Evolutionary conservation across 768 basidiomycete genomes (phyloP).

Genomic region (Phylloporus sp.): DNA sequence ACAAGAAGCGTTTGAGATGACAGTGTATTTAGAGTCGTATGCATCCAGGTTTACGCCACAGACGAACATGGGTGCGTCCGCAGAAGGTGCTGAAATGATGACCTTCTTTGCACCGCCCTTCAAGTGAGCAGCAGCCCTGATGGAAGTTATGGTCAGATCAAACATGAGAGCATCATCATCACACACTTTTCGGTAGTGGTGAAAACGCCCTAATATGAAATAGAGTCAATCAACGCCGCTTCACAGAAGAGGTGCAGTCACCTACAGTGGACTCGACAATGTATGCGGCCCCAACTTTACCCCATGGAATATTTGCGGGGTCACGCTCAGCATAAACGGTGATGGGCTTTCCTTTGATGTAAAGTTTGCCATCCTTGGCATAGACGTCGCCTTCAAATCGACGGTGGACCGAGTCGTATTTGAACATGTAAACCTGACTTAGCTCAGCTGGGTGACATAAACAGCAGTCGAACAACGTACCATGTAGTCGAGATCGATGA

Average conservation of each 20-base stretch:
- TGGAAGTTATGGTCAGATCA: slow-evolving; percentile 3
- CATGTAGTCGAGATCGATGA: slow-evolving; percentile 98
- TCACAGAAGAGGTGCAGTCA: slow-evolving; percentile 1
- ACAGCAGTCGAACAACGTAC: slow-evolving; percentile 35
- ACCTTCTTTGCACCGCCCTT: slow-evolving; percentile 99
- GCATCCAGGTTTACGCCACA: slow-evolving; percentile 91
- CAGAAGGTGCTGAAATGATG: slow-evolving; percentile 98
- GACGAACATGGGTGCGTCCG: slow-evolving; percentile 94
- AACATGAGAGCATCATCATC: slow-evolving; percentile 17
- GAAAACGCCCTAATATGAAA: slow-evolving; percentile 74
- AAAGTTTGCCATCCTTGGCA: slow-evolving; percentile 83
- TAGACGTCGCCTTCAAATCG: slow-evolving; percentile 84
- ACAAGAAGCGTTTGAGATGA: slow-evolving; percentile 99
- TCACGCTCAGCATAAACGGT: slow-evolving; percentile 81
- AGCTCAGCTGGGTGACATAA: background rate
- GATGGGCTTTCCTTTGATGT: slow-evolving; percentile 75
- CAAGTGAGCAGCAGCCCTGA: slow-evolving; percentile 82
- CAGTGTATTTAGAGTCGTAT: slow-evolving; percentile 84
- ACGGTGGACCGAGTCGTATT: slow-evolving; percentile 91
- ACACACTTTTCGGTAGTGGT: slow-evolving; percentile 84
- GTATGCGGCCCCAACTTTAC: slow-evolving; percentile 77
- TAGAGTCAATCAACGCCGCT: background rate
- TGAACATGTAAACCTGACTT: slow-evolving; percentile 93
- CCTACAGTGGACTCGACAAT: slow-evolving; percentile 91
- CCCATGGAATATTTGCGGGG: slow-evolving; percentile 83